Percentiles rank a stretch among this genome's conserved stretches.
phyloP scores from a whole-genome alignment of 495 filamentous ascomycete genomes.

The Penicillium subrubescens region DNA sequence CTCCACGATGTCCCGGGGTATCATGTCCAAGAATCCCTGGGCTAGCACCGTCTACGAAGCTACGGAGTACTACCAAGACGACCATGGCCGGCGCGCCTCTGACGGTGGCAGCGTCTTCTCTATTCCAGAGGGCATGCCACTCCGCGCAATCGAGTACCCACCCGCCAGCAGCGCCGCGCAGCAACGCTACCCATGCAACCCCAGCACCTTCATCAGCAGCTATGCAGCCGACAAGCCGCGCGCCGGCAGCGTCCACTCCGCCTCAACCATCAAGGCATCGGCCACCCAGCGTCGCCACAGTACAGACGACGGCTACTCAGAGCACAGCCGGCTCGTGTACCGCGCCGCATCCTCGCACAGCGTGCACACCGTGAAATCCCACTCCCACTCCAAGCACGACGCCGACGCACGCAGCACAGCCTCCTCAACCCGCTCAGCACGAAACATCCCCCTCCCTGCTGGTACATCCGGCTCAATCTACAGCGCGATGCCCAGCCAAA shows the following conservation, averaged over 20 bases:
- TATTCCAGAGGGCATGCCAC: slow-evolving; percentile 35
- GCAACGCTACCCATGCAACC: slow-evolving; percentile 33
- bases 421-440: slow-evolving; percentile 34
- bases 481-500: slow-evolving; percentile 15
- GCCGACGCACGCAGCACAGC: slow-evolving; percentile 24
- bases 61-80: slow-evolving; percentile 40
- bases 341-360: slow-evolving; percentile 20
- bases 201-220: slow-evolving; percentile 46
- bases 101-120: slow-evolving; percentile 42
- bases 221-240: slow-evolving; percentile 40
- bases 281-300: slow-evolving; percentile 24
- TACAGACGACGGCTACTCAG: slow-evolving; percentile 20
- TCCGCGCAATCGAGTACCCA: slow-evolving; percentile 49
- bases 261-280: slow-evolving; percentile 49
- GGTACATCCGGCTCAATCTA: slow-evolving; percentile 16
- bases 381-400: slow-evolving; percentile 10
- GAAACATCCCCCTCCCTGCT: slow-evolving; percentile 34
- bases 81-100: slow-evolving; percentile 40
- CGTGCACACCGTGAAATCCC: slow-evolving; percentile 22
- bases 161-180: slow-evolving; percentile 29
- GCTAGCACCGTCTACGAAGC: slow-evolving; percentile 48
- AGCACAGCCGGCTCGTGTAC: slow-evolving; percentile 23
- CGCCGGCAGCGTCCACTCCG: slow-evolving; percentile 39
- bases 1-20: slow-evolving; percentile 35
- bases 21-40: slow-evolving; percentile 43